phyloP scores from a whole-genome alignment of 2,329 filamentous ascomycete genomes.

The Macrophomina tecta region DNA sequence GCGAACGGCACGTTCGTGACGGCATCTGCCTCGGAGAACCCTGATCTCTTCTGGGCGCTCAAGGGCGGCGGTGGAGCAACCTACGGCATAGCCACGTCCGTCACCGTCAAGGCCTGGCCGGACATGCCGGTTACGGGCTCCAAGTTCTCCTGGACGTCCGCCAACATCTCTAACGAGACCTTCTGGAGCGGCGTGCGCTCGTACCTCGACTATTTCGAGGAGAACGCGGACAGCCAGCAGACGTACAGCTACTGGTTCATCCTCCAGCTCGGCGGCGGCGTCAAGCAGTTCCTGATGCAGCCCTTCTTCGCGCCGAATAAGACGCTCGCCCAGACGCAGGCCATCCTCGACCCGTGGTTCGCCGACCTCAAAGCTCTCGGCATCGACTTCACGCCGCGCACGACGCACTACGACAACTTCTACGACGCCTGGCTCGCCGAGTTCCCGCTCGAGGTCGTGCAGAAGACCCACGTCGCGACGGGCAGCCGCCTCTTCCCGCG shows the following conservation, averaged over 20 bases:
- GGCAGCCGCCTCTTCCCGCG: slow-evolving; percentile 56
- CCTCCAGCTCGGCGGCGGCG: slow-evolving; percentile 35
- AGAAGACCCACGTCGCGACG: slow-evolving; percentile 46
- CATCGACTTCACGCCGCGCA: slow-evolving; percentile 48
- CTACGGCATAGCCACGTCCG: slow-evolving; percentile 41
- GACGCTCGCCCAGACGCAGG: slow-evolving; percentile 42
- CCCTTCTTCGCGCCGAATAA: slow-evolving; percentile 48
- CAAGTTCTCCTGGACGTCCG: slow-evolving; percentile 59
- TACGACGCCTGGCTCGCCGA: slow-evolving; percentile 47
- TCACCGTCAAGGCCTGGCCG: slow-evolving; percentile 40
- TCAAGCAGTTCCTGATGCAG: slow-evolving; percentile 36
- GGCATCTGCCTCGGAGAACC: slow-evolving; percentile 38
- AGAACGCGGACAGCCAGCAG: slow-evolving; percentile 36
- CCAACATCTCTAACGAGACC: slow-evolving; percentile 28
- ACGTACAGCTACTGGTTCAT: slow-evolving; percentile 42
- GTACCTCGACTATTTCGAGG: slow-evolving; percentile 39
- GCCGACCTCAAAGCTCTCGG: slow-evolving; percentile 44
- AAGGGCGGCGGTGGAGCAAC: slow-evolving; percentile 42
- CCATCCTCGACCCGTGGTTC: slow-evolving; percentile 39
- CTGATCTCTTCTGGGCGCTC: slow-evolving; percentile 47
- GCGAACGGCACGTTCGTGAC: slow-evolving; percentile 38
- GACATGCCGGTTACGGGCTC: slow-evolving; percentile 19
- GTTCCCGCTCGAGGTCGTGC: slow-evolving; percentile 48
- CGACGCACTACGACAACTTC: slow-evolving; percentile 45
- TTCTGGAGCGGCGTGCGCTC: slow-evolving; percentile 42